Percentiles rank a stretch among this genome's conserved stretches.
phyloP scores from a whole-genome alignment of 2,329 filamentous ascomycete species.

The Claviceps africana region DNA sequence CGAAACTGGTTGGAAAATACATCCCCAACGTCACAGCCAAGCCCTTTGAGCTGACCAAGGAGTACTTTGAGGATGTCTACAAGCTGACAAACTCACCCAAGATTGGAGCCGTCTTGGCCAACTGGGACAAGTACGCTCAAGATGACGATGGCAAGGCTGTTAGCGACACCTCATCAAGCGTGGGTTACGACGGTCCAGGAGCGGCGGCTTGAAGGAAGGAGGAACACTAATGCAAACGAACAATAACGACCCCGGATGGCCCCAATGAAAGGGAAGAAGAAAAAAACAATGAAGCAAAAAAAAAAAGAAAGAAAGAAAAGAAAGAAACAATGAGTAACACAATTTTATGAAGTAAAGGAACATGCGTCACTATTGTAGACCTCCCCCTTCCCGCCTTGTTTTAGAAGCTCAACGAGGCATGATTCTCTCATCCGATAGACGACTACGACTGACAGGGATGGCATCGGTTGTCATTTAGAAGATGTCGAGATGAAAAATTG shows the following conservation, averaged over 20 bases:
- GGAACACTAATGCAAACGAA: slow-evolving; percentile 2
- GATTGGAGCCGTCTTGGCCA: slow-evolving; percentile 69
- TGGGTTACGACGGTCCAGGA: slow-evolving; percentile 27
- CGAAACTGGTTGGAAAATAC: slow-evolving; percentile 95
- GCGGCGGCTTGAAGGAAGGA: slow-evolving; percentile 23
- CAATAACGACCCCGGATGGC: not conserved
- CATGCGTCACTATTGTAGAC: slow-evolving; percentile 1
- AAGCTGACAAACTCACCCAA: slow-evolving; percentile 71
- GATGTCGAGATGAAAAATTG: slow-evolving; percentile 1
- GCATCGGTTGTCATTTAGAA: slow-evolving; percentile 5
- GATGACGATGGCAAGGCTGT: slow-evolving; percentile 28
- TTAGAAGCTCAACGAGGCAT: not conserved
- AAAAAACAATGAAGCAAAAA: not conserved
- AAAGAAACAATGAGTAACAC: not conserved
- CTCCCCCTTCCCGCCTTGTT: not conserved
- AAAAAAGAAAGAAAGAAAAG: not conserved
- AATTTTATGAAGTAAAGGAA: not conserved
- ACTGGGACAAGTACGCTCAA: slow-evolving; percentile 62
- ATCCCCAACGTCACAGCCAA: slow-evolving; percentile 96
- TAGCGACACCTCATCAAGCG: slow-evolving; percentile 26
- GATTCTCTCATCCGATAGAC: not conserved
- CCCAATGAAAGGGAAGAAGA: not conserved
- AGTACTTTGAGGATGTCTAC: slow-evolving; percentile 99
- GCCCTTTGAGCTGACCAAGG: slow-evolving; percentile 90
- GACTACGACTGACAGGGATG: slow-evolving; percentile 9